Base-by-base conservation (phyloP, 2,329 filamentous ascomycete genomes). In the Exophiala sp. region DNA sequence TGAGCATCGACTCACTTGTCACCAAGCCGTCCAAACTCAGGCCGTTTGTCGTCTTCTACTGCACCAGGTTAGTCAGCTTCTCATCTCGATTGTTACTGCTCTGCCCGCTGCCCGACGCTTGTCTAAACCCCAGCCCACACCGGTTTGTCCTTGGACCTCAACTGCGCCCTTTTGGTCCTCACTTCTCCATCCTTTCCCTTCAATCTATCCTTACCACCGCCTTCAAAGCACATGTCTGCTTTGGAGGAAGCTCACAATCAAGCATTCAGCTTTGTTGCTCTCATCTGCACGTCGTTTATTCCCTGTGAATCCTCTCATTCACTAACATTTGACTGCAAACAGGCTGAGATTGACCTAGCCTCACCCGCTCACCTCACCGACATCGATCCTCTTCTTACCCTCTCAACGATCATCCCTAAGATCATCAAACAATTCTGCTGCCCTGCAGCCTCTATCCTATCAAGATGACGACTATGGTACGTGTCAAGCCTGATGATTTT, bases 391-490 rank as follows among this genome's bases (percentile, higher is more conserved):
- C 43, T 38, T 48, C 12, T 29, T 44, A 29, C 24, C 24, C 29
- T 44, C 43, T 34, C 14, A 44, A n/a, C 21, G 18, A 32, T 21
- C 38, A 33, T 35, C 47, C 47, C 16, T 21, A 41, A 21, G 11
- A 3, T 40, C 45, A 9, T 43, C 38, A 32, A 46, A 40, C 39
- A 44, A 16, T 11, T 49, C 52, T 57, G 54, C 57, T 32, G 39
- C 24, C 10, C 36, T 48, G 52, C 57, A 58, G 59, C 51, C 21
- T 39, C n/a, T 14, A 40, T 21, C 40, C 18, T 18, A 24, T 66
- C 69, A 78, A 69, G 67, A 84, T 84, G 81, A 82, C 81, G 74
- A 83, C 81, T 71, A 84, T 84, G 81, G 81, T 84, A 75, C 65
- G 75, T 68, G 39, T 38, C 24, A 47, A 21, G 32, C 14, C 35